Evolutionary conservation across 73 alveolate species (phyloP), one percentile per base, ranked within the genome.

Genomic region (Chromera velia): DNA sequence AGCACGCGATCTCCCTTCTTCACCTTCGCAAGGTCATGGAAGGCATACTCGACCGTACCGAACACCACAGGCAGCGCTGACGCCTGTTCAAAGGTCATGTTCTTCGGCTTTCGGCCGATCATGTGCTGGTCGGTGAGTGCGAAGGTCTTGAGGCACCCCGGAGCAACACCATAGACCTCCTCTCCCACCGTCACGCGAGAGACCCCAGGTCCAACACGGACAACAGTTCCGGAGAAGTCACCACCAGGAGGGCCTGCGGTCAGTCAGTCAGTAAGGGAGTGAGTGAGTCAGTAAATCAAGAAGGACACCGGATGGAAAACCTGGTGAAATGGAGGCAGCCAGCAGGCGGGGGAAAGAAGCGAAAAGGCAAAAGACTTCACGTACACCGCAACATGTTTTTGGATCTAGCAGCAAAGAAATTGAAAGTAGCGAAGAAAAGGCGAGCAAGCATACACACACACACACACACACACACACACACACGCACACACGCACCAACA

Each of bases 1-100:
- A 77, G 40, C 63, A 77, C 74, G 28, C 84, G 64, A 30, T 77
- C 76, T 13, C 84, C 84, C 28, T 72, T 72, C 77, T 66, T 69
- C 86, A 79, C 47, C 80, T 79, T 79, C 10, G 86, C 86, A 72
- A 69, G 34, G 65, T 79, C 86, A 9, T 74, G 79, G 24, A 79
- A 79, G 67, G 86, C 80, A 76, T 66, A 76, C 64, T 77, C 84
- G 33, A 67, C 77, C 29, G 84, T 77, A 26, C 72, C 46, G 32
- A 19, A 77, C 28, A 77, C 84, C 32, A 72, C 68, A 27, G 84
- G 84, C 76, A 77, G 31, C 9, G 78, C 70, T 0, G 84, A 76
- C 4, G 84, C 84, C 27, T 65, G 72, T 7, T n/a, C 17, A 28
- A 32, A 63, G 32, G 78, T 45, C 84, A 76, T 67, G 1, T 19